Base-by-base conservation (phyloP, 768 basidiomycete species). In the Suillus discolor region DNA sequence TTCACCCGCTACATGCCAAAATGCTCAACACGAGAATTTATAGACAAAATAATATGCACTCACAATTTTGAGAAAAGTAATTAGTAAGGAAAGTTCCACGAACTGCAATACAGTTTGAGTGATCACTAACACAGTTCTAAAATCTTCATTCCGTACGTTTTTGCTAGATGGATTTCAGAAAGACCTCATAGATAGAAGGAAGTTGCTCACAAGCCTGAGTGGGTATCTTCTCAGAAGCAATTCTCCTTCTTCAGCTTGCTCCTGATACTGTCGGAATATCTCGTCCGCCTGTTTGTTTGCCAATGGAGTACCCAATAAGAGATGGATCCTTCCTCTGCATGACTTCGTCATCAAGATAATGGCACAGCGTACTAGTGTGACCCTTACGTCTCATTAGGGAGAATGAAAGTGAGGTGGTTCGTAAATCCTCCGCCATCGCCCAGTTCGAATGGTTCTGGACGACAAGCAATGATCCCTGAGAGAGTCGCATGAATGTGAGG, bases 1-100 rank as follows among this genome's bases (percentile, higher is more conserved):
- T 71, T 86, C 89, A 38, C 92, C 92, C 63, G 90, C 92, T 94
- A 67, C 39, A 62, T 47, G 62, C 65, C 38, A 63, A 41, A 63
- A 41, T 59, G 23, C 39, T 66, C 4, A 57, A 44, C 53, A 20
- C 13, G 44, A 42, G 45, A 61, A 63, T 36, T 13, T 38, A 34
- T 28, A n/a, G 20, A 1, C 5, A 65, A 42, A 8, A 18, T 15
- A 6, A 53, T 23, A n/a, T 6, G 62, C 23, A 77, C 87, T 72
- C 72, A 92, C 92, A 86, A 65, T 94, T 94, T 68, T 94, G 92
- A 16, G 92, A 93, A 70, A 94, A 94, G 71, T 94, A 94, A 71
- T 91, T 90, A 6, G 92, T 89, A 59, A 94, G 77, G 4, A 93
- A 76, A 4, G 82, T 74, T 8, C 92, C 92, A 49, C 91, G 86